Evolutionary conservation across 2,329 filamentous ascomycete species (phyloP).

Genomic region (Myriosclerotinia curreyana): DNA sequence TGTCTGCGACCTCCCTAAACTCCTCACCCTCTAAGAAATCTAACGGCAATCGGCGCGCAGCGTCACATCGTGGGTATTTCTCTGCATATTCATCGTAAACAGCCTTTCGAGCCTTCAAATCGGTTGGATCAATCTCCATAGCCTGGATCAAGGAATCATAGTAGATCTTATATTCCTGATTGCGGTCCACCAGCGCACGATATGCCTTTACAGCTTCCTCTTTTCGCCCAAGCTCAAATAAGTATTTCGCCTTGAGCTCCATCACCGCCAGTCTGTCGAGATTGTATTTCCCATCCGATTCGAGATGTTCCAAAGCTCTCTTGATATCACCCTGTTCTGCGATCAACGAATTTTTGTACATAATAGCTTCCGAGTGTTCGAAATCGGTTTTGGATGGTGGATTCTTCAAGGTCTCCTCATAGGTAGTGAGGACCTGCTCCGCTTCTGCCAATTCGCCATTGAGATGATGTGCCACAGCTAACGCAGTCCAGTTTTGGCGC

Average conservation of each 20-base stretch:
- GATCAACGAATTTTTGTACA: slow-evolving; percentile 96
- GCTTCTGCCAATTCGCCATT: slow-evolving; percentile 81
- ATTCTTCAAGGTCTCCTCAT: slow-evolving; percentile 87
- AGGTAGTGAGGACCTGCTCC: slow-evolving; percentile 86
- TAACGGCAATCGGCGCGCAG: slow-evolving; percentile 78
- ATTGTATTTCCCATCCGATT: slow-evolving; percentile 71
- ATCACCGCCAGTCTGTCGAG: slow-evolving; percentile 81
- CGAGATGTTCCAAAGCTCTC: slow-evolving; percentile 81
- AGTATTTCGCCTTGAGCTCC: slow-evolving; percentile 82
- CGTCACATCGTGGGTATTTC: slow-evolving; percentile 80
- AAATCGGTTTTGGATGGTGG: slow-evolving; percentile 74
- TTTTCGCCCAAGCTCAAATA: slow-evolving; percentile 71
- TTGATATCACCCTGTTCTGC: slow-evolving; percentile 82
- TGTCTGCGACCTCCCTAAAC: slow-evolving; percentile 73
- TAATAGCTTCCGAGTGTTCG: slow-evolving; percentile 87
- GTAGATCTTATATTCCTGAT: slow-evolving; percentile 82
- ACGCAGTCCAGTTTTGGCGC: slow-evolving; percentile 94
- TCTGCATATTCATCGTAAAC: slow-evolving; percentile 80
- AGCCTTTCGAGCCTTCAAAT: slow-evolving; percentile 63
- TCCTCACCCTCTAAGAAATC: slow-evolving; percentile 82
- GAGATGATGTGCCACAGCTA: slow-evolving; percentile 90
- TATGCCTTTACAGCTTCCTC: slow-evolving; percentile 82
- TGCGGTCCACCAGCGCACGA: slow-evolving; percentile 75
- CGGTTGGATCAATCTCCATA: slow-evolving; percentile 59
- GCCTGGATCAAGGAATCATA: slow-evolving; percentile 73